These are phyloP conservation scores for Ophiocordyceps sinensis DNA, from an alignment of 2,329 filamentous ascomycete species.

Conservation along the genomic window DNA sequence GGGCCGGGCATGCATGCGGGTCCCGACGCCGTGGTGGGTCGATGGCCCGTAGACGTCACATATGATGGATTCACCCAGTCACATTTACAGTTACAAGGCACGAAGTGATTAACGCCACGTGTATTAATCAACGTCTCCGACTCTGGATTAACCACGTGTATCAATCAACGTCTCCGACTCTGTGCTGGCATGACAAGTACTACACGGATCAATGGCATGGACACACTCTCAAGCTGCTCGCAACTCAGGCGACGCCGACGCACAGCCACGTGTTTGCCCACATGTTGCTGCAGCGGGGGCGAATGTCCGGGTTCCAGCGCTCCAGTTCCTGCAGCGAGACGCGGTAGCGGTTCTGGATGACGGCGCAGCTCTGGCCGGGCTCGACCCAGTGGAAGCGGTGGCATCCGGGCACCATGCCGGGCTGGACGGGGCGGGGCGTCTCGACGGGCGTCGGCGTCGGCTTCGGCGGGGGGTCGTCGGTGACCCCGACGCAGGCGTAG, in stretches of 20 bases:
- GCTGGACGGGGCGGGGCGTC: conserved; percentile 4
- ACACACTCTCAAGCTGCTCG: too few relatives aligned
- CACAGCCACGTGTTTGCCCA: conserved; percentile 5
- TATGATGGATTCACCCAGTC: too few relatives aligned
- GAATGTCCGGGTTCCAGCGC: conserved; percentile 17
- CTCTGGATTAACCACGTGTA: too few relatives aligned
- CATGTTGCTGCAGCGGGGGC: conserved; percentile 11
- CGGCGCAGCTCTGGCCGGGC: conserved; percentile 7
- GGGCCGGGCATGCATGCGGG: too few relatives aligned
- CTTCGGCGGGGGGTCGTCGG: neutral
- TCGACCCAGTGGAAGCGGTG: conserved; percentile 5
- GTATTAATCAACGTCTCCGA: too few relatives aligned
- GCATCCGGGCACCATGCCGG: conserved; percentile 3
- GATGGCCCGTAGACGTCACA: too few relatives aligned
- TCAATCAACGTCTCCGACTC: too few relatives aligned
- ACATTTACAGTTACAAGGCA: too few relatives aligned
- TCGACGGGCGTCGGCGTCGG: neutral
- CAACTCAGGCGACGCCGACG: neutral
- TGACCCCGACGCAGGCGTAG: conserved; percentile 4
- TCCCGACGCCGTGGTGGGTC: too few relatives aligned
- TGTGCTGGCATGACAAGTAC: too few relatives aligned
- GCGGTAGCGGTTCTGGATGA: conserved; percentile 6
- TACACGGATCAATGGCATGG: too few relatives aligned
- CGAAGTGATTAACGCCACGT: too few relatives aligned
- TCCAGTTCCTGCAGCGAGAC: conserved; percentile 10